Conservation (phyloP, 2,329 filamentous ascomycete species). For the Peltaster fructicola region DNA sequence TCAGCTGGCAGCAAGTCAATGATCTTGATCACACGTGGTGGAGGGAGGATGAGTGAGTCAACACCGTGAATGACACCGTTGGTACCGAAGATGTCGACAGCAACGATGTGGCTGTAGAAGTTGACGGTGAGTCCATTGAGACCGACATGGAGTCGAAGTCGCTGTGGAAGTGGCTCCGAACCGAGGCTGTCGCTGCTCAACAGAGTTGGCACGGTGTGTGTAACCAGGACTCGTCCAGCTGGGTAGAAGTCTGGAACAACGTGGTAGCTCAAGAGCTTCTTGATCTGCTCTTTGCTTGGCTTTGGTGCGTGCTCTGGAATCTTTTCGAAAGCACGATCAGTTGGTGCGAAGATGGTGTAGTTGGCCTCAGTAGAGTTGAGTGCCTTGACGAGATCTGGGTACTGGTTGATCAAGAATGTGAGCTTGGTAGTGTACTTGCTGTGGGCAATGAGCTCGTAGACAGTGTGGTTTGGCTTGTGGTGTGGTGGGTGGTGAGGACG, state of each 20-base stretch:
- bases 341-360: slow-evolving; percentile 67
- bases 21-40: slow-evolving; percentile 45
- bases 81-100: slow-evolving; percentile 50
- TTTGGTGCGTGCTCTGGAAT: slow-evolving; percentile 38
- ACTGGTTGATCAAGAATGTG: slow-evolving; percentile 54
- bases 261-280: slow-evolving; percentile 58
- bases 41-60: slow-evolving; percentile 58
- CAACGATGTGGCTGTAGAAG: slow-evolving; percentile 55
- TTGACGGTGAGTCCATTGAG: slow-evolving; percentile 53
- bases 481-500: slow-evolving; percentile 22
- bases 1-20: slow-evolving; percentile 47
- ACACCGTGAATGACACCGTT: slow-evolving; percentile 73
- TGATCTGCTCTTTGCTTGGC: slow-evolving; percentile 51
- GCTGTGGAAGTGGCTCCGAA: slow-evolving; percentile 42
- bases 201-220: slow-evolving; percentile 58
- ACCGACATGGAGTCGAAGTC: slow-evolving; percentile 50
- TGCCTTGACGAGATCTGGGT: slow-evolving; percentile 50
- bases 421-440: slow-evolving; percentile 65
- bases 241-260: slow-evolving; percentile 50
- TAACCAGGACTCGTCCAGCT: slow-evolving; percentile 44
- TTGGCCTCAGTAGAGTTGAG: slow-evolving; percentile 61
- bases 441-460: slow-evolving; percentile 62
- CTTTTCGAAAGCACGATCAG: slow-evolving; percentile 56
- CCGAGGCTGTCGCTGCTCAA: slow-evolving; percentile 43
- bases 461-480: slow-evolving; percentile 44